These are phyloP conservation scores for Decorospora gaudefroyi DNA, from an alignment of 2,329 filamentous ascomycete genomes.

Conservation along the genomic window DNA sequence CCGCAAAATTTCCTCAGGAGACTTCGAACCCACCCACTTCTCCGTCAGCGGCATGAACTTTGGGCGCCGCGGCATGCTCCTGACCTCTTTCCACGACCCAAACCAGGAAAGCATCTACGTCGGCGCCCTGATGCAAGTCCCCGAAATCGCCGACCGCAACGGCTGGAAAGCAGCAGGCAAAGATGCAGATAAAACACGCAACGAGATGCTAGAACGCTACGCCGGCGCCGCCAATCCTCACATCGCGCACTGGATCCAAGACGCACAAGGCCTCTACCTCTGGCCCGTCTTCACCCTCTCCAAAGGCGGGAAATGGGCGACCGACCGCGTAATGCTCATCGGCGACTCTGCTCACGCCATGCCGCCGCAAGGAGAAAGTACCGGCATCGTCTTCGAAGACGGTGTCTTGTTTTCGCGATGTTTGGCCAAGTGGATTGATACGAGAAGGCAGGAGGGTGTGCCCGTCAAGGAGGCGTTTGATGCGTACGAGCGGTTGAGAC, in stretches of 20 bases:
- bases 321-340: conserved; percentile 52
- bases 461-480: conserved; percentile 53
- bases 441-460: conserved; percentile 31
- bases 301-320: conserved; percentile 52
- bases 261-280: conserved; percentile 51
- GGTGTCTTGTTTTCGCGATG: conserved; percentile 55
- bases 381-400: conserved; percentile 59
- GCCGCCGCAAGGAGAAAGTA: conserved; percentile 58
- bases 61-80: conserved; percentile 52
- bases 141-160: conserved; percentile 50
- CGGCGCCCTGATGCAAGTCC: conserved; percentile 52
- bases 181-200: conserved; percentile 51
- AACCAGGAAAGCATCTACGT: conserved; percentile 50
- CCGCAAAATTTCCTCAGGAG: conserved; percentile 23
- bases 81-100: conserved; percentile 50
- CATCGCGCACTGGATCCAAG: conserved; percentile 49
- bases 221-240: conserved; percentile 45
- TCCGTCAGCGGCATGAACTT: conserved; percentile 53
- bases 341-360: conserved; percentile 57
- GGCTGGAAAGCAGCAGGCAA: conserved; percentile 53
- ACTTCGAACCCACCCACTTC: conserved; percentile 43
- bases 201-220: conserved; percentile 50
- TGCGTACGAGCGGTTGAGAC: conserved; percentile 54
- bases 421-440: conserved; percentile 51
- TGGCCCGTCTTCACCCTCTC: conserved; percentile 54